Base-by-base conservation (phyloP, 805 yeast species). In the Candida michaelii region DNA sequence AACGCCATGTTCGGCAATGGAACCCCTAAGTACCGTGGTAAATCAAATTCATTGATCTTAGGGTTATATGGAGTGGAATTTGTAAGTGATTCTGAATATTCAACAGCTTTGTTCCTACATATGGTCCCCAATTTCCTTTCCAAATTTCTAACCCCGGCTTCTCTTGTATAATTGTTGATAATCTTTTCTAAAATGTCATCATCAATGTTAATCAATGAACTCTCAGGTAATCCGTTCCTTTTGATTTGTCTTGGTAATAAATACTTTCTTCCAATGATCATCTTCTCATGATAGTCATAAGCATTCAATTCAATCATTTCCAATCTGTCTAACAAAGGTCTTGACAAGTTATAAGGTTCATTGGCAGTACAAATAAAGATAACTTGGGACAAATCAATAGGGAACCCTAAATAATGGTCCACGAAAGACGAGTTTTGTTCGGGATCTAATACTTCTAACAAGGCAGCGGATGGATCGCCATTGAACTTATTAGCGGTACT, bases 381-480 rank as follows among this genome's bases (percentile, higher is more conserved):
- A 11, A 86, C 84, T 51, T 85, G 86, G 4, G 95, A 85, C 49
- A 89, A 65, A 57, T 89, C 96, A 15, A 89, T 73, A 0, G 96
- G 95, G 64, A 89, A 84, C 4, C 93, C 93, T 41, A 89, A 63
- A 59, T 85, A 89, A 59, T 87, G 95, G 63, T 89, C 97, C 29
- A 76, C 77, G 62, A 88, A 89, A 24, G 78, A 70, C 27, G 69
- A 63, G 61, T 89, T 89, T 58, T 89, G 96, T 59, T 89, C 96
- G 0, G 97, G 96, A 55, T 89, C 97, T 46, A 89, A 71, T 1
- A 89, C 90, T 60, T 89, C 97, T 46, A 89, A 71, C 52, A 89
- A 69, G 0, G 96, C 96, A 27, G 95, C 95, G 13, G 89, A 83
- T 1, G 96, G 96, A 54, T 89, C 96, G 8, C 97, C 96, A 52